Percentiles rank a stretch among this genome's conserved stretches.
Evolutionary conservation across 805 yeast species (phyloP).

Genomic region (Cephaloascus albidus): DNA sequence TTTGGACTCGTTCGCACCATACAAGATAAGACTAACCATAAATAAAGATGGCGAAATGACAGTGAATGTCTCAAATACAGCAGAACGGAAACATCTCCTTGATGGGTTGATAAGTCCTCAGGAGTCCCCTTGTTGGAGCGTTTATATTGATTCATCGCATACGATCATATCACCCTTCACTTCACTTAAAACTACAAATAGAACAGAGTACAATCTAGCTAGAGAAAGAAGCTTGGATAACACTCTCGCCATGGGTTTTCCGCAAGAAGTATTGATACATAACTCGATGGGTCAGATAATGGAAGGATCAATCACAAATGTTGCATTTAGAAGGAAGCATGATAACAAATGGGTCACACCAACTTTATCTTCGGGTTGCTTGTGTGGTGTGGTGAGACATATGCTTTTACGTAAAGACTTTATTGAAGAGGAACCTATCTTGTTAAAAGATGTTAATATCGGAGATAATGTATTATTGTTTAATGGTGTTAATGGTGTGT

Average conservation of each 20-base stretch:
- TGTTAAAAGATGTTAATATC: constrained; percentile 32
- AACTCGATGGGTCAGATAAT: constrained; percentile 52
- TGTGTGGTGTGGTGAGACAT: constrained; percentile 76
- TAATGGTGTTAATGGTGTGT: constrained; percentile 80
- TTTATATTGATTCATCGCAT: constrained; percentile 49
- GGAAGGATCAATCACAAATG: constrained; percentile 79
- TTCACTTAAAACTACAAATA: constrained; percentile 75
- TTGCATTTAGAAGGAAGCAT: constrained; percentile 46
- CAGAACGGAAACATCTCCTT: constrained; percentile 11
- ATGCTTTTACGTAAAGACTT: constrained; percentile 44
- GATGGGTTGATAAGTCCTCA: constrained; percentile 11
- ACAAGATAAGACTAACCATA: constrained; percentile 39
- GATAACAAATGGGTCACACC: constrained; percentile 73
- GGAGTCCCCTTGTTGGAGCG: constrained; percentile 35
- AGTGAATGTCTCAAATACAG: constrained; percentile 6
- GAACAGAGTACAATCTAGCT: constrained; percentile 57
- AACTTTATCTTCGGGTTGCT: constrained; percentile 63
- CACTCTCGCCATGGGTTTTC: constrained; percentile 21
- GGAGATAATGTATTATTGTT: constrained; percentile 69
- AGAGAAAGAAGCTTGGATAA: constrained; percentile 34
- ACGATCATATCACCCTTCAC: constrained; percentile 64
- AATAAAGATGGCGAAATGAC: constrained; percentile 22
- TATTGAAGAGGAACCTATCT: constrained; percentile 44
- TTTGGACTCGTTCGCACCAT: constrained; percentile 20
- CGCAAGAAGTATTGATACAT: constrained; percentile 62